Evolutionary conservation across 768 basidiomycete species (phyloP).

Genomic region (Lentinus tigrinus): DNA sequence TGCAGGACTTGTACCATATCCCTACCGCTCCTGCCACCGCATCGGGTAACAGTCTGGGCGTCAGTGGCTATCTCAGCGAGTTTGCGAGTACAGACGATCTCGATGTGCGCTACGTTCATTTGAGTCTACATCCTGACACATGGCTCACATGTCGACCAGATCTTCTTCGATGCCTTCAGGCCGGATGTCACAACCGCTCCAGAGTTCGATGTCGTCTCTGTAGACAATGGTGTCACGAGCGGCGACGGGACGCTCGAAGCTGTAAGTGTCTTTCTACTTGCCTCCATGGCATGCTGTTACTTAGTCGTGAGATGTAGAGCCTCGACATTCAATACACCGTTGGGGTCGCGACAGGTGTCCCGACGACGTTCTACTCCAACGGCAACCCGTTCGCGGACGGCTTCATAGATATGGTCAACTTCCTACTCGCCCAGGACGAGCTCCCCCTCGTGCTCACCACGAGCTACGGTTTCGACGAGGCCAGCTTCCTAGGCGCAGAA

Average conservation of each 20-base stretch:
- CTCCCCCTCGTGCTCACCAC: constrained; percentile 35
- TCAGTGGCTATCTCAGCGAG: constrained; percentile 31
- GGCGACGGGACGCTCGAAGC: not conserved
- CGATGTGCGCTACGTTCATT: constrained; percentile 11
- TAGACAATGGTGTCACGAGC: not conserved
- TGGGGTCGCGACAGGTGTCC: constrained; percentile 33
- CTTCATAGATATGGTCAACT: constrained; percentile 33
- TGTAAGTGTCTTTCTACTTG: not conserved
- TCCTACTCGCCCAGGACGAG: constrained; percentile 19
- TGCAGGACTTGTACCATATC: constrained; percentile 11
- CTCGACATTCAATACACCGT: constrained; percentile 38
- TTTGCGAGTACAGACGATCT: constrained; percentile 29
- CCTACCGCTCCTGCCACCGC: constrained; percentile 23
- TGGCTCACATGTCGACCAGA: not conserved
- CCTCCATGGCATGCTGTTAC: not conserved
- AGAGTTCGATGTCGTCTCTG: not conserved
- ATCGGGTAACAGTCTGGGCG: constrained; percentile 27
- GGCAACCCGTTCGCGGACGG: constrained; percentile 26
- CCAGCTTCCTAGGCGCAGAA: constrained; percentile 10
- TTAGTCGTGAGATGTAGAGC: constrained; percentile 18
- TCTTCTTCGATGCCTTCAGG: not conserved
- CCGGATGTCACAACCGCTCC: constrained; percentile 1
- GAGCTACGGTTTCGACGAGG: constrained; percentile 34
- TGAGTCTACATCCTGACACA: not conserved
- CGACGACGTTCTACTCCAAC: constrained; percentile 31